These are phyloP conservation scores for Plasmodium falciparum DNA, from an alignment of 169 alveolate species.

Conservation along the genomic window DNA sequence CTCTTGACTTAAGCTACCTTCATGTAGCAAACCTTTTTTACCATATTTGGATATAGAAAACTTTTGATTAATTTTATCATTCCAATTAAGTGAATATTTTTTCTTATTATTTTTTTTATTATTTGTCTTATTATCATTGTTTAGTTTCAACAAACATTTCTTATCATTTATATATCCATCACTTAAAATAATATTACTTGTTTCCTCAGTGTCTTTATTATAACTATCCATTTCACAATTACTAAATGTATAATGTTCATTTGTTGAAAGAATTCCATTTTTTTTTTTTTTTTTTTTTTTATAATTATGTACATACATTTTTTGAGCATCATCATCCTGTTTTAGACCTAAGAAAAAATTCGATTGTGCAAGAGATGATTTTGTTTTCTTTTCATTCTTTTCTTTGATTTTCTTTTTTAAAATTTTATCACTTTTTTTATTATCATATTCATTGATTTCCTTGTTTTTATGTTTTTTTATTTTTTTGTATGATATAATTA, in stretches of 20 bases:
- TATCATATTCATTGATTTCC: background rate
- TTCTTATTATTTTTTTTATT: constrained; percentile 7
- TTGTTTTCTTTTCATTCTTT: too few relatives aligned
- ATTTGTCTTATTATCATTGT: too few relatives aligned
- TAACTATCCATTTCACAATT: constrained; percentile 13
- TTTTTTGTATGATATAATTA: background rate
- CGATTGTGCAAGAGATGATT: background rate
- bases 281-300: constrained; percentile 24
- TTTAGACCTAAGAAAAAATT: background rate
- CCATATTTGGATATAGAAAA: background rate
- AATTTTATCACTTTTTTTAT: background rate
- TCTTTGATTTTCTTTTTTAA: background rate
- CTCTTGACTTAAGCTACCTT: background rate
- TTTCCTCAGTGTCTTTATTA: background rate
- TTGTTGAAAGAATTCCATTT: background rate
- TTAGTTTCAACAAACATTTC: background rate
- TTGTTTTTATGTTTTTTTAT: background rate
- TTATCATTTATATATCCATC: constrained; percentile 10
- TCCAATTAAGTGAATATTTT: constrained; percentile 3
- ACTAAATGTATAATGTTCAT: constrained; percentile 26
- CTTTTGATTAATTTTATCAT: too few relatives aligned
- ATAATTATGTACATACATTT: background rate
- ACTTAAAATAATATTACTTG: too few relatives aligned
- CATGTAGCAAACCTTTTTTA: background rate
- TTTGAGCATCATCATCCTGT: background rate